A percentile compares a stretch with the other conserved stretches of the same genome.
Evolutionary conservation across 2,329 filamentous ascomycete species (phyloP).

Genomic region (Neofusicoccum ribis): DNA sequence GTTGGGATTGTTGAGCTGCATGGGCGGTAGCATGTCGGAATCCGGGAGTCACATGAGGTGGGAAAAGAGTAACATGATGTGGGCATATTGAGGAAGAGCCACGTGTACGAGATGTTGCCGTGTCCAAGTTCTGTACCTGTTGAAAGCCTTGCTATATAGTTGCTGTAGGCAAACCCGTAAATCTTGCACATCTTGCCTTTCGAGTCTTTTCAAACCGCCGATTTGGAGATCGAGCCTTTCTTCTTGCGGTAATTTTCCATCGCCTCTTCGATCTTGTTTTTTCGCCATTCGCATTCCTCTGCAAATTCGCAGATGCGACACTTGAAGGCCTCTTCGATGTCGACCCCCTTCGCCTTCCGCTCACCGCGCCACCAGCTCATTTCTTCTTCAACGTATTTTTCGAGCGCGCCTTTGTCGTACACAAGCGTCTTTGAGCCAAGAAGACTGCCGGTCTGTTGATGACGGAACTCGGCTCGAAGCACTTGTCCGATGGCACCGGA

Average conservation of each 20-base stretch:
- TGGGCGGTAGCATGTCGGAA: not conserved
- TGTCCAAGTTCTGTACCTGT: not conserved
- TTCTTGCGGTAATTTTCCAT: not conserved
- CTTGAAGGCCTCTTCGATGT: conserved; percentile 84
- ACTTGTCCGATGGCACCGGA: conserved; percentile 57
- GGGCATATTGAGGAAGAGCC: not conserved
- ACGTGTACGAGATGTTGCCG: not conserved
- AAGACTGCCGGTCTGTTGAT: conserved; percentile 47
- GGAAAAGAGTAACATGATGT: not conserved
- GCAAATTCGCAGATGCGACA: conserved; percentile 83
- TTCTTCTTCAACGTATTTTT: conserved; percentile 66
- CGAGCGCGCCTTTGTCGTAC: conserved; percentile 65
- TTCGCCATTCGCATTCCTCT: conserved; percentile 75
- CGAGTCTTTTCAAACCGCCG: not conserved
- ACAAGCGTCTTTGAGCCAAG: conserved; percentile 63
- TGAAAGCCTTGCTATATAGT: not conserved
- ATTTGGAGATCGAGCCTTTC: not conserved
- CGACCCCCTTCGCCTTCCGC: conserved; percentile 70
- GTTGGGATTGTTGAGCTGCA: not conserved
- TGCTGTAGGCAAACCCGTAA: not conserved
- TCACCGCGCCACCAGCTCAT: conserved; percentile 89
- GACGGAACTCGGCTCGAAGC: conserved; percentile 58
- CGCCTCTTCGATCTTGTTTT: conserved; percentile 64
- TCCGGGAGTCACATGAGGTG: not conserved
- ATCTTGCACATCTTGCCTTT: not conserved